Base-by-base conservation (phyloP, 176 grass and related monocot genomes). In the Phoenix roebelenii region DNA sequence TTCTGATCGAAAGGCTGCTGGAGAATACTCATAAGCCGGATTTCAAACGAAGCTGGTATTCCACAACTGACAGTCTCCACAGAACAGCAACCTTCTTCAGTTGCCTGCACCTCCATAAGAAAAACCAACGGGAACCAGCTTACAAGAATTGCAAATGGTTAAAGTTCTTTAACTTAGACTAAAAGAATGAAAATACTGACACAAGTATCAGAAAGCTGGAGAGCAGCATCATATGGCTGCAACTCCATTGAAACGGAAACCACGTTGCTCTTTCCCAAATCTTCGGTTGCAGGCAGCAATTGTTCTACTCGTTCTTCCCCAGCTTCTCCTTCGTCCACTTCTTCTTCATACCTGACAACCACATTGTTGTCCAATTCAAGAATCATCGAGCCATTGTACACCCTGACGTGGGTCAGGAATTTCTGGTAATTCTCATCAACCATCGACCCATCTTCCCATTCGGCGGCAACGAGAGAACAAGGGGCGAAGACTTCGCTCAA, bases 31-130 rank as follows among this genome's bases (percentile, higher is more conserved):
- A 90, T 63, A 39, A 96, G 80, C 65, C 58, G 82, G 35, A 18
- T 25, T 70, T 74, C 90, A 65, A 85, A 96, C 35, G 67, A 66
- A 60, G 92, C 90, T 26, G 70, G 57, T 59, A 81, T 68, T 68
- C 65, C 1, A 18, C 14, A 55, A 50, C 5, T 18, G 60, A 57
- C 55, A 23, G 87, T 78, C 65, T 84, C 79, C 57, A 24, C 30
- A 10, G 88, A 81, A 76, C 78, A 85, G 50, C 6, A 44, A 55
- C 16, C 10, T 16, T 72, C 49, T 30, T 60, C 49, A 0, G n/a
- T 12, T 59, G 44, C 24, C 48, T 72, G 58, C n/a, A 32, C 30
- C 20, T 22, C 18, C 7, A 62, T 9, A 25, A 60, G 44, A 22
- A 49, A 57, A 4, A 10, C 7, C 14, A 3, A 16, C 5, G 7